Base-by-base conservation (phyloP, 2,329 filamentous ascomycete genomes). In the Fusarium cyanostomum region DNA sequence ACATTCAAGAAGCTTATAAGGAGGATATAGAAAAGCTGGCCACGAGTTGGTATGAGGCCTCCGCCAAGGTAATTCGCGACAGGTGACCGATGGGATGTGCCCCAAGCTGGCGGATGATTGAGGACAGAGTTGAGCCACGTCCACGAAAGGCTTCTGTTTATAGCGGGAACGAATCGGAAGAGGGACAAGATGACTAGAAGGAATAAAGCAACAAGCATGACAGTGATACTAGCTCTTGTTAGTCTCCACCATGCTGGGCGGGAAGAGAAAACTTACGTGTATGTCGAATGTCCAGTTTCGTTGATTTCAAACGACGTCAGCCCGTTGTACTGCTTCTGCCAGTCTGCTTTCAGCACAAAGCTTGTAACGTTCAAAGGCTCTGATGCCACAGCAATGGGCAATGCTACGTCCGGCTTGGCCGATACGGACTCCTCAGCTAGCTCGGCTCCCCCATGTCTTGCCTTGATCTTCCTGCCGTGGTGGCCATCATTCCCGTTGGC, bases 221-320 rank as follows among this genome's bases (percentile, higher is more conserved):
- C 46, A 16, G 67, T 62, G 18, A 74, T 58, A 11, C 33, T 50
- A 2, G 49, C 33, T 9, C 28, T 35, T 2, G 26, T 44, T 28
- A 27, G n/a, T 5, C 11, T 5, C 9, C 28, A 7, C 4, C 5
- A n/a, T 11, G 13, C 4, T 11, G 1, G 16, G 2, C 8, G 11
- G 6, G 15, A 12, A 8, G 8, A 0, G 4, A 16, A 52, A 21
- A 6, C 61, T 51, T 56, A 67, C 46, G 57, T 66, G 51, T 70
- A 67, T 18, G 45, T 71, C 4, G 68, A 64, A 38, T 73, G 71
- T 4, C 71, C 64, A 1, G 31, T 52, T 44, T 77, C 74, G 33
- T 84, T 85, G 59, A 74, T 74, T 45, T 86, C 82, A 35, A 84
- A 84, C 52, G 83, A 81, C 9, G 79, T 67, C 74, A 83, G 80